These are phyloP conservation scores for Sclerotiophoma versabilis DNA, from an alignment of 2,329 filamentous ascomycete species.

Conservation along the genomic window DNA sequence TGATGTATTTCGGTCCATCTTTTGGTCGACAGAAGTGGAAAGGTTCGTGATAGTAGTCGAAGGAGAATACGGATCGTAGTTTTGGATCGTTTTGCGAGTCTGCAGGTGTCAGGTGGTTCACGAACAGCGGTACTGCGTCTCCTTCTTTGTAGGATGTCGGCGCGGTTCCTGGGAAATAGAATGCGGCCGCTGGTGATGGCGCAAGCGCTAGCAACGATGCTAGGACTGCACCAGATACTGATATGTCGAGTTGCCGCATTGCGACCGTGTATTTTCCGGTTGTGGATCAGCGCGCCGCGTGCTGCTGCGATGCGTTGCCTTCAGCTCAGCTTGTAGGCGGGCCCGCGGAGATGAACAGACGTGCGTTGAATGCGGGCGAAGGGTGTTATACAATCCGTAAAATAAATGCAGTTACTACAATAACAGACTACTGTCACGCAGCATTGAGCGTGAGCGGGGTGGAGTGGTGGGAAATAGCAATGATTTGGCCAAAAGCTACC, in stretches of 20 bases:
- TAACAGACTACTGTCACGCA: neutral
- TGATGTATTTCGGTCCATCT: constrained; percentile 77
- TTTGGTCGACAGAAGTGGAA: constrained; percentile 90
- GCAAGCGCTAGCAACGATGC: constrained; percentile 49
- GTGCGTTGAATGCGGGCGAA: neutral
- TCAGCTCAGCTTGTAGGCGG: constrained; percentile 16
- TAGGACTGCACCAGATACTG: constrained; percentile 35
- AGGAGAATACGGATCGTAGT: constrained; percentile 90
- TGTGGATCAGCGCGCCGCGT: neutral
- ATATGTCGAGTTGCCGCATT: constrained; percentile 43
- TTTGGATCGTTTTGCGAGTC: constrained; percentile 78
- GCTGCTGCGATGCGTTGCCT: constrained; percentile 13
- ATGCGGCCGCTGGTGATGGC: constrained; percentile 63
- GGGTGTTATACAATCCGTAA: neutral
- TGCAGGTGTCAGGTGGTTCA: constrained; percentile 91
- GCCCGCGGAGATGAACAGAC: constrained; percentile 20
- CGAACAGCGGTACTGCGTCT: constrained; percentile 83
- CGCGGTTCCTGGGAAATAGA: constrained; percentile 95
- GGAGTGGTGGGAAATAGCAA: constrained; percentile 20
- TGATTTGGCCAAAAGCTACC: constrained; percentile 33
- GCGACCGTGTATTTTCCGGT: constrained; percentile 9
- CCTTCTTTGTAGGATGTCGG: constrained; percentile 87
- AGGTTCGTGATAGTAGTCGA: constrained; percentile 89
- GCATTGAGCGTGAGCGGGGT: neutral
- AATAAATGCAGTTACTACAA: neutral